phyloP scores from a whole-genome alignment of 1,284 basidiomycete genomes.

The Austroboletus olivaceoglutinosus region DNA sequence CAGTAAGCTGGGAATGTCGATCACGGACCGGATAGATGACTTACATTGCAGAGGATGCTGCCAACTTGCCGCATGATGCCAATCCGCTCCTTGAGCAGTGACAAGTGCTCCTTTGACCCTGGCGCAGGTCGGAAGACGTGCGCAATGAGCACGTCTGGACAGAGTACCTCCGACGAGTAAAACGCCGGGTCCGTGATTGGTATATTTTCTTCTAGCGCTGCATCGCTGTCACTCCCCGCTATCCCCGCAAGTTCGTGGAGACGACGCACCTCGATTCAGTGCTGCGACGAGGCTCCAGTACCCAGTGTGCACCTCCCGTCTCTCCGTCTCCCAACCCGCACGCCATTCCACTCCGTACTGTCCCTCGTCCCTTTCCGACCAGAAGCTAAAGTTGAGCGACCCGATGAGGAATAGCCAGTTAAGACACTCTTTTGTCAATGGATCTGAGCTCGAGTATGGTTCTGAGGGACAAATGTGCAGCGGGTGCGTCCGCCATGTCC shows the following conservation, averaged over 20 bases:
- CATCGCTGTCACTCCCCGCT: background rate
- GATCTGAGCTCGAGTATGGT: slow-evolving; percentile 51
- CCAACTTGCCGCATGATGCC: slow-evolving; percentile 73
- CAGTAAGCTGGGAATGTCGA: slow-evolving; percentile 3
- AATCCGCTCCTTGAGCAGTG: slow-evolving; percentile 67
- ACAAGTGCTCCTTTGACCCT: slow-evolving; percentile 58
- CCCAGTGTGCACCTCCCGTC: slow-evolving; percentile 59
- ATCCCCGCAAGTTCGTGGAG: background rate
- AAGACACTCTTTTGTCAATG: slow-evolving; percentile 55
- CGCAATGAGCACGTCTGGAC: slow-evolving; percentile 64
- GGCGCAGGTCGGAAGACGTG: slow-evolving; percentile 62
- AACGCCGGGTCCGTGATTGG: slow-evolving; percentile 75
- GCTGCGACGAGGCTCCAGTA: slow-evolving; percentile 83
- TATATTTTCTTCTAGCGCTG: slow-evolving; percentile 61
- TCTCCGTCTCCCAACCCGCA: slow-evolving; percentile 56
- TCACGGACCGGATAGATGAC: slow-evolving; percentile 22
- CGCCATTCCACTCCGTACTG: slow-evolving; percentile 77
- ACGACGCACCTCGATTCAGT: slow-evolving; percentile 62
- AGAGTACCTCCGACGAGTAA: slow-evolving; percentile 62
- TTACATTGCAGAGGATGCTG: slow-evolving; percentile 60
- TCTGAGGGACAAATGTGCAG: slow-evolving; percentile 70
- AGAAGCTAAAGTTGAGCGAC: slow-evolving; percentile 82
- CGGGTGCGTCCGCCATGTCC: slow-evolving; percentile 75
- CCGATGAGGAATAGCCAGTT: slow-evolving; percentile 86
- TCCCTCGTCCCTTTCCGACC: slow-evolving; percentile 67